Conservation (phyloP, 2,329 filamentous ascomycete species). For the Elsinoe necatrix region DNA sequence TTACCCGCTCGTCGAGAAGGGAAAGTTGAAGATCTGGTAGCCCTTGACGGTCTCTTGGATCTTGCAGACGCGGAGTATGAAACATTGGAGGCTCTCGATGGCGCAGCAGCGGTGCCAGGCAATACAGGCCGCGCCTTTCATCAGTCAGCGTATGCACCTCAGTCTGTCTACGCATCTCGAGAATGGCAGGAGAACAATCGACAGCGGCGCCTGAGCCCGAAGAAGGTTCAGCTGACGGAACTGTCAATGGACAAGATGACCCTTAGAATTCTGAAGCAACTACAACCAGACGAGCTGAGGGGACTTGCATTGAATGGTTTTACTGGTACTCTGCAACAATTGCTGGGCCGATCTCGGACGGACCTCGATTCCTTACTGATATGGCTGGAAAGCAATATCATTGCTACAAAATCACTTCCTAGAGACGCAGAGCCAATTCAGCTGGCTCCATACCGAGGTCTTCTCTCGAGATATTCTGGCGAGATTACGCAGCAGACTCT, state of each 20-base stretch:
- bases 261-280: slow-evolving; percentile 27
- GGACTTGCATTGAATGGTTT: slow-evolving; percentile 21
- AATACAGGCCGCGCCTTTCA: slow-evolving; percentile 33
- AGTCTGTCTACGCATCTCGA: slow-evolving; percentile 38
- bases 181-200: slow-evolving; percentile 26
- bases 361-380: not conserved
- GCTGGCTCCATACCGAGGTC: not conserved
- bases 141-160: slow-evolving; percentile 33
- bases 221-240: slow-evolving; percentile 37
- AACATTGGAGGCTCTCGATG: not conserved
- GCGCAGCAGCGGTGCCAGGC: slow-evolving; percentile 28
- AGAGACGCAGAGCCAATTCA: not conserved
- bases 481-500: slow-evolving; percentile 32
- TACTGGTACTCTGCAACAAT: slow-evolving; percentile 21
- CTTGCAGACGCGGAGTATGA: slow-evolving; percentile 13
- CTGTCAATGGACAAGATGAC: slow-evolving; percentile 35
- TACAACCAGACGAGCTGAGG: slow-evolving; percentile 19
- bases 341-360: not conserved
- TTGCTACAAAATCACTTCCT: not conserved
- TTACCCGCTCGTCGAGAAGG: not conserved
- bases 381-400: not conserved
- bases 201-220: slow-evolving; percentile 30
- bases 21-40: not conserved
- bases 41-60: not conserved
- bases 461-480: slow-evolving; percentile 19